Base-by-base conservation (phyloP, 306 rosid species). In the cucumber (Cucumis sativus) region DNA sequence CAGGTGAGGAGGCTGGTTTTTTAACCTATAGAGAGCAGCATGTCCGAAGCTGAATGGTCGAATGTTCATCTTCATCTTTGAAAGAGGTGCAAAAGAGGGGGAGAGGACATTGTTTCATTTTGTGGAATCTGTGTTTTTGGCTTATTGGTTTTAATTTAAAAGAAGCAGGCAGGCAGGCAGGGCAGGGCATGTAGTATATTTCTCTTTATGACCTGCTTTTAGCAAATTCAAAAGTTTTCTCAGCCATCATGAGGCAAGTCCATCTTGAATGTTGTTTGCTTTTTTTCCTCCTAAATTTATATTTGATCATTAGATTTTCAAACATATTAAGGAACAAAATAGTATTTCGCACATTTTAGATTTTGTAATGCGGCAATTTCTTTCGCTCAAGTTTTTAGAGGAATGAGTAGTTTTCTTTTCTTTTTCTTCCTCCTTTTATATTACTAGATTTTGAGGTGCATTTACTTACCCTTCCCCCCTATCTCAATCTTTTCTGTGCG, bases 71-170 rank as follows among this genome's bases (percentile, higher is more conserved):
- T 28, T 9, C 43, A 16, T 72, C 6, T 28, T 9, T 35, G 25
- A 18, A 35, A 71, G 60, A 71, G 58, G 76, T 70, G 41, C 20
- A 49, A 25, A 71, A 15, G 30, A 1, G 15, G 10, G 10, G 74
- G 59, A 54, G 59, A 25, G 76, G 76, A 71, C 49, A 41, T 51
- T 70, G 37, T 33, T 45, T 71, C 20, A 10, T 25, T 71, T 49
- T 71, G 76, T 73, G 62, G 45, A 52, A 73, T 28, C 77, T 67
- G 60, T 47, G 76, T 51, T 71, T 71, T 47, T 52, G 58, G 76
- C 15, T 71, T 71, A 71, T 71, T 49, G 23, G 15, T 65, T 65
- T 23, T 39, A 65, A 25, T 16, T 43, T 47, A 25, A 25, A 23
- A 33, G 37, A 2, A 33, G 37, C 37, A 33, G 37, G 57, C 12